Conservation (phyloP, 225 moss, liverwort and hornwort genomes). For the Bryum argenteum region DNA sequence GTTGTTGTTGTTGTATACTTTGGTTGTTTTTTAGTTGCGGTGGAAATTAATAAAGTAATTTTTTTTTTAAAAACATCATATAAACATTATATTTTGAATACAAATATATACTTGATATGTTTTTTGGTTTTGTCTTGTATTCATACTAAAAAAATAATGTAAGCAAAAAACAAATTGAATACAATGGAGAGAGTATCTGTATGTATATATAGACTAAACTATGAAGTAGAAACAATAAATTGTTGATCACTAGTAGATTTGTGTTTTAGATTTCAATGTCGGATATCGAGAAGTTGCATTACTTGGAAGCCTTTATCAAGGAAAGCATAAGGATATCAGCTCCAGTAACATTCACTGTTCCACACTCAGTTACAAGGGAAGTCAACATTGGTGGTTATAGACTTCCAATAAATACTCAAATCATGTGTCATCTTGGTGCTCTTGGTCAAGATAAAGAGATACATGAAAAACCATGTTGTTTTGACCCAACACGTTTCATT, state of each 20-base stretch:
- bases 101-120: too few species aligned
- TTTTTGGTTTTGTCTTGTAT: too few species aligned
- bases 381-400: slow-evolving; percentile 36
- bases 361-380: slow-evolving; percentile 38
- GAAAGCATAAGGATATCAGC: slow-evolving; percentile 44
- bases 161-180: too few species aligned
- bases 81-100: rapidly evolving
- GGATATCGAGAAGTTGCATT: slow-evolving; percentile 28
- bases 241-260: not conserved
- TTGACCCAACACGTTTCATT: slow-evolving; percentile 37
- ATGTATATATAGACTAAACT: too few species aligned
- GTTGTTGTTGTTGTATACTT: not conserved
- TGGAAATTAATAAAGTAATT: too few species aligned
- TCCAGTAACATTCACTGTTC: slow-evolving; percentile 33
- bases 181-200: too few species aligned
- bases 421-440: slow-evolving; percentile 44
- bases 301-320: slow-evolving; percentile 39
- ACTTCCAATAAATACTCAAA: slow-evolving; percentile 43
- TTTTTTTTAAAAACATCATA: too few species aligned
- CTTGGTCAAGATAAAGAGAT: slow-evolving; percentile 29
- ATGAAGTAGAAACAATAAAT: too few species aligned
- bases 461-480: slow-evolving; percentile 17
- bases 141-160: too few species aligned
- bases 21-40: not conserved
- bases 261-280: slow-evolving; percentile 4